These are phyloP conservation scores for Verbena officinalis DNA, from an alignment of 257 asterid species.

Conservation along the genomic window DNA sequence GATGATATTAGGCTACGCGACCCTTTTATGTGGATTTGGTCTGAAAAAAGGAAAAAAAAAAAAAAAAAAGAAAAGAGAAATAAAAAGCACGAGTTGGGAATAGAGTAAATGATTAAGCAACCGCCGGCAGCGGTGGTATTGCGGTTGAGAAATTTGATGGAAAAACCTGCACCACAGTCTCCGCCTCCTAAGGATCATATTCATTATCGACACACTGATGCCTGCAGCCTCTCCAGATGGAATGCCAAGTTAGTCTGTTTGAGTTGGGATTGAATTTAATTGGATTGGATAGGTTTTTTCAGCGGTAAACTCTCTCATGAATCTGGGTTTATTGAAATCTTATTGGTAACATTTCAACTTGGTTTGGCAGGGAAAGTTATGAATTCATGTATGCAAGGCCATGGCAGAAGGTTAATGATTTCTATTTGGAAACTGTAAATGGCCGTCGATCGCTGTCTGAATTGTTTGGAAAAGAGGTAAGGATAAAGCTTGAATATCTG, in stretches of 20 bases:
- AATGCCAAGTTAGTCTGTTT: slow-evolving; percentile 50
- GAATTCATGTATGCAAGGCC: slow-evolving; percentile 79
- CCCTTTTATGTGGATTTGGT: too few species aligned
- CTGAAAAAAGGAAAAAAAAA: neutral
- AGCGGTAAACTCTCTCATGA: neutral
- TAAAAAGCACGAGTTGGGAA: slow-evolving; percentile 13
- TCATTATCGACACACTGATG: slow-evolving; percentile 70
- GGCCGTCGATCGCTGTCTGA: slow-evolving; percentile 53
- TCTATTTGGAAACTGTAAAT: slow-evolving; percentile 71
- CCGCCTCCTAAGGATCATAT: slow-evolving; percentile 41
- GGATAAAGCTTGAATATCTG: slow-evolving; percentile 2
- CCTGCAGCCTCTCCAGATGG: slow-evolving; percentile 72
- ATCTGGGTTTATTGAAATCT: slow-evolving; percentile 10
- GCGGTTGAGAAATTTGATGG: slow-evolving; percentile 55
- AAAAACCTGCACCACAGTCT: slow-evolving; percentile 31
- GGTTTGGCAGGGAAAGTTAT: slow-evolving; percentile 74
- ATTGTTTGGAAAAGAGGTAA: slow-evolving; percentile 71
- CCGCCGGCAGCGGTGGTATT: slow-evolving; percentile 40
- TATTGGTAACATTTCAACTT: neutral
- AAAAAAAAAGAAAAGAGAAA: neutral
- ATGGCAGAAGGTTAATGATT: slow-evolving; percentile 70
- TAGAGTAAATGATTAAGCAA: slow-evolving; percentile 39
- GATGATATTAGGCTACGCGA: too few species aligned
- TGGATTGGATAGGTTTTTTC: neutral
- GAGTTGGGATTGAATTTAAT: too few species aligned